phyloP scores from a whole-genome alignment of 108 stramenopile species.

The Nitzschia sp. region DNA sequence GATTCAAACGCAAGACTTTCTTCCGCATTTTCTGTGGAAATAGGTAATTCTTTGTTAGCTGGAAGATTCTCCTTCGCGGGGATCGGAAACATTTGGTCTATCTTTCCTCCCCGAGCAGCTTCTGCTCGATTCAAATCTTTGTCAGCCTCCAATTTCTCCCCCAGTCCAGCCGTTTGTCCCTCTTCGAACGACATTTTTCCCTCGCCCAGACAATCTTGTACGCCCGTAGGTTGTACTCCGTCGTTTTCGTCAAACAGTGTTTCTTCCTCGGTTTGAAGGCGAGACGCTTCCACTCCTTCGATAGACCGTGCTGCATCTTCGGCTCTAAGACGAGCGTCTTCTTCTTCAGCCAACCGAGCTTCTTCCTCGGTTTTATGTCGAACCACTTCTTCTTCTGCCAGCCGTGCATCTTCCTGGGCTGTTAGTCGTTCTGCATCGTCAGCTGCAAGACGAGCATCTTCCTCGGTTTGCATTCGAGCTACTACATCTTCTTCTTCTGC shows the following conservation, averaged over 20 bases:
- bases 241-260: not conserved
- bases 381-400: too few relatives aligned
- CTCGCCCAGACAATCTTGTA: not conserved
- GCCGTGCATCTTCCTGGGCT: not conserved
- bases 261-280: not conserved
- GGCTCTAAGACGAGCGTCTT: not conserved
- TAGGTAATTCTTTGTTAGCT: too few relatives aligned
- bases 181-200: not conserved
- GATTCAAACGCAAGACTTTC: too few relatives aligned
- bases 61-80: too few relatives aligned
- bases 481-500: not conserved
- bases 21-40: too few relatives aligned
- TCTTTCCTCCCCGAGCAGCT: too few relatives aligned
- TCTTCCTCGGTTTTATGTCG: not conserved
- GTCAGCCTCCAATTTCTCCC: too few relatives aligned
- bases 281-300: not conserved
- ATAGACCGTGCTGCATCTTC: not conserved
- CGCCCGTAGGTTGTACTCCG: not conserved
- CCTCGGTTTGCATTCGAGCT: not conserved
- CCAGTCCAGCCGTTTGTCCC: too few relatives aligned
- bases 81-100: too few relatives aligned
- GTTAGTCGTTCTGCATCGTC: not conserved
- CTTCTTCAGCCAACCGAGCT: not conserved
- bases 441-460: not conserved
- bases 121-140: too few relatives aligned